Conservation (phyloP, 2,329 filamentous ascomycete genomes). For the Seiridium unicorne region DNA sequence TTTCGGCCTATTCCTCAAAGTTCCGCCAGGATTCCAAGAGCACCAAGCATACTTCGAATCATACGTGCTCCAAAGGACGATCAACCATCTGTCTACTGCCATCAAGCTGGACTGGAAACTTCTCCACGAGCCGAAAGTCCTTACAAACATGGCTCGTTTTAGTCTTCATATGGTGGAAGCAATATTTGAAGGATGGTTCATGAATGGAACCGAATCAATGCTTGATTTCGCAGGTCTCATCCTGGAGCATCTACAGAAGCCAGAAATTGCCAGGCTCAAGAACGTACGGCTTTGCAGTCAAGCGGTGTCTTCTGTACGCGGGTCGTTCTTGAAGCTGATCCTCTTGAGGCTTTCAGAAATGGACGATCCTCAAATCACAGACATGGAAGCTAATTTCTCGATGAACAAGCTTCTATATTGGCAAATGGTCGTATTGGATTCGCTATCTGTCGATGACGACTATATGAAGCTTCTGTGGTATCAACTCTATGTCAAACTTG, state of each 20-base stretch:
- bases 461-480: constrained; percentile 88
- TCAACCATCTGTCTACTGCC: constrained; percentile 67
- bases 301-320: constrained; percentile 72
- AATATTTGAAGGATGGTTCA: constrained; percentile 94
- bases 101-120: constrained; percentile 71
- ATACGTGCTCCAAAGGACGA: constrained; percentile 74
- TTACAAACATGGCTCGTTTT: constrained; percentile 85
- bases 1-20: constrained; percentile 80
- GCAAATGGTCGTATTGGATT: constrained; percentile 85
- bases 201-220: constrained; percentile 79
- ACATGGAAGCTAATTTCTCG: constrained; percentile 65
- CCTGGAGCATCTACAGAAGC: constrained; percentile 83
- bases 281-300: constrained; percentile 89
- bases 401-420: constrained; percentile 89
- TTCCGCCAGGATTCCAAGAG: constrained; percentile 89
- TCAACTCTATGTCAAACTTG: constrained; percentile 84
- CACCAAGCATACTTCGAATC: constrained; percentile 96
- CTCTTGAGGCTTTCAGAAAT: constrained; percentile 82
- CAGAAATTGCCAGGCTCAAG: constrained; percentile 78
- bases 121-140: constrained; percentile 75
- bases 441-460: constrained; percentile 75
- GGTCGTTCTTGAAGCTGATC: constrained; percentile 75
- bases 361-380: constrained; percentile 61
- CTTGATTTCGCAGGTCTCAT: constrained; percentile 84
- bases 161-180: constrained; percentile 81